Conservation (phyloP, 257 asterid species). For the Nicotiana noctiflora region DNA sequence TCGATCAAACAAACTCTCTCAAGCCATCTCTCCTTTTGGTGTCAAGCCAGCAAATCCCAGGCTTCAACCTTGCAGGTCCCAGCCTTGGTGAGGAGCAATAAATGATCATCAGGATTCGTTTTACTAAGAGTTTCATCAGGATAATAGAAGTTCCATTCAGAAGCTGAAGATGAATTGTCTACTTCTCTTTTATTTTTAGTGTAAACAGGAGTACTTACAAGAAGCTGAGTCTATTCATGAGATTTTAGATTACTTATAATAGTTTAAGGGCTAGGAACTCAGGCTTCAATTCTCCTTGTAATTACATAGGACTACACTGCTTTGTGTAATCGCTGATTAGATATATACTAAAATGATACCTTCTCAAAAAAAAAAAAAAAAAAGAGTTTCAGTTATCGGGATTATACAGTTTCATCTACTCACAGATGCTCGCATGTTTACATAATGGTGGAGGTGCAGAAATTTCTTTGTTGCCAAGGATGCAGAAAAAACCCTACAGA, state of each 20-base stretch:
- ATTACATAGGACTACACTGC: too few species aligned
- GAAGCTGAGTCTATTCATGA: too few species aligned
- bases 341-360: too few species aligned
- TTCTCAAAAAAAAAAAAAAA: too few species aligned
- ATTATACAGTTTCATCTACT: background rate
- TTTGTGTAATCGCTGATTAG: too few species aligned
- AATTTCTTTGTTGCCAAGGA: background rate
- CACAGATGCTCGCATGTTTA: background rate
- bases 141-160: too few species aligned
- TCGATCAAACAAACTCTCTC: background rate
- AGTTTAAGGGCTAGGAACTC: too few species aligned
- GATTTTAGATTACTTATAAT: too few species aligned
- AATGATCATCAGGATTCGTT: background rate
- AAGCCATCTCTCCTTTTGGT: background rate
- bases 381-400: background rate
- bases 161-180: too few species aligned
- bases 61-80: background rate
- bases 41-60: background rate
- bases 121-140: background rate
- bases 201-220: too few species aligned
- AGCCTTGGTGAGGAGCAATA: background rate
- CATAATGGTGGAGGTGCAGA: background rate
- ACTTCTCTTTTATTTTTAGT: too few species aligned
- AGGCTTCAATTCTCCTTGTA: too few species aligned
- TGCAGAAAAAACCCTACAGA: background rate